A percentile compares a stretch with the other conserved stretches of the same genome.
phyloP scores from a whole-genome alignment of 148 eudicot species.

The Amaranthus hypochondriacus region DNA sequence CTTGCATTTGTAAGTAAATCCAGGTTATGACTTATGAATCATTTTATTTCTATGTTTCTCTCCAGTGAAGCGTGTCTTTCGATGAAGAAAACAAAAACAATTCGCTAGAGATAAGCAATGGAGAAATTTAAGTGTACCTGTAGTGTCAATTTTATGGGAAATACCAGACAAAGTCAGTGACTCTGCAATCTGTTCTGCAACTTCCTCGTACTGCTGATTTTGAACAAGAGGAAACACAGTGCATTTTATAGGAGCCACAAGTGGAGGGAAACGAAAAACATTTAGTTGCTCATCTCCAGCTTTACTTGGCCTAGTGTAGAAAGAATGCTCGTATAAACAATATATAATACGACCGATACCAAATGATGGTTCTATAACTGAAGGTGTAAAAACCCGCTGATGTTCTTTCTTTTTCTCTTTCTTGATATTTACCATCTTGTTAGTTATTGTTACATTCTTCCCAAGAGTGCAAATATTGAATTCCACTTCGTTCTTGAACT shows the following conservation, averaged over 20 bases:
- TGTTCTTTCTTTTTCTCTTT: conserved; percentile 82
- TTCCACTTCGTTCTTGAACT: conserved; percentile 66
- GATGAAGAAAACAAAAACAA: not conserved
- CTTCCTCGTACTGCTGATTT: conserved; percentile 70
- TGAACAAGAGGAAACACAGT: conserved; percentile 88
- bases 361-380: conserved; percentile 94
- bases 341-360: conserved; percentile 94
- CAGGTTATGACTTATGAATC: too few species aligned
- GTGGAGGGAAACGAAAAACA: conserved; percentile 81
- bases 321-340: conserved; percentile 81
- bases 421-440: conserved; percentile 68
- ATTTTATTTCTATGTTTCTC: too few species aligned
- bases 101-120: not conserved
- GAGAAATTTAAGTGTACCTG: conserved; percentile 43
- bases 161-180: conserved; percentile 68
- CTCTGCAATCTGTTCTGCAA: conserved; percentile 61
- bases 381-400: conserved; percentile 89
- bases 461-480: conserved; percentile 76
- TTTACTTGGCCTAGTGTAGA: conserved; percentile 79
- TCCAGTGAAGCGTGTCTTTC: too few species aligned
- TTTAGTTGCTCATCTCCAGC: conserved; percentile 80
- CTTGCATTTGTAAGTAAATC: too few species aligned
- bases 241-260: conserved; percentile 92
- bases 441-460: conserved; percentile 61
- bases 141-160: conserved; percentile 73